phyloP scores from a whole-genome alignment of 2,329 filamentous ascomycete genomes.

The Ophiocordyceps australis region DNA sequence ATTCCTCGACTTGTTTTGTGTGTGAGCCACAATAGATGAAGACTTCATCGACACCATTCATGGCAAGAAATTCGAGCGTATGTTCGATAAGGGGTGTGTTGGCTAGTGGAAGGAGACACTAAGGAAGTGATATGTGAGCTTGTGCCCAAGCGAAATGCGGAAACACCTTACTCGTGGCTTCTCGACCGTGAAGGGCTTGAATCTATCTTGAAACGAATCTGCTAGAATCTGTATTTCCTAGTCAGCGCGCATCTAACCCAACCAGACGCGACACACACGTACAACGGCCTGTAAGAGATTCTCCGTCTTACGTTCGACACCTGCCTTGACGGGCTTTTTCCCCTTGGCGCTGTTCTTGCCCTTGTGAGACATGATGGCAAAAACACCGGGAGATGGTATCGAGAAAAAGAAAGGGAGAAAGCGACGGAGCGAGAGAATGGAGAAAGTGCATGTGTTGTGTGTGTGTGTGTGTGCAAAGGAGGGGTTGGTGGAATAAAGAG shows the following conservation, averaged over 20 bases:
- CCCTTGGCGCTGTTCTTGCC: slow-evolving; percentile 24
- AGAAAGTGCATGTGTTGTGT: neutral
- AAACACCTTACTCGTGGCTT: slow-evolving; percentile 75
- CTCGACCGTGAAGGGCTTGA: slow-evolving; percentile 76
- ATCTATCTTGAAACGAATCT: slow-evolving; percentile 87
- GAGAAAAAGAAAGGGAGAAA: slow-evolving; percentile 1
- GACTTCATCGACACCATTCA: slow-evolving; percentile 87
- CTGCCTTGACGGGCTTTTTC: slow-evolving; percentile 32
- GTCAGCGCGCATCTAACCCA: slow-evolving; percentile 8
- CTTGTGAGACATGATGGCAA: slow-evolving; percentile 24
- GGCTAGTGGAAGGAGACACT: slow-evolving; percentile 86
- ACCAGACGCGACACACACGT: slow-evolving; percentile 16
- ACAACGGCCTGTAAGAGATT: slow-evolving; percentile 40
- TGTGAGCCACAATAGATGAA: slow-evolving; percentile 85
- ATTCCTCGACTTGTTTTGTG: slow-evolving; percentile 70
- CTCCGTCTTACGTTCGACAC: slow-evolving; percentile 35
- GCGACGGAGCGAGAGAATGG: neutral
- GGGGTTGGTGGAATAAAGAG: slow-evolving; percentile 1
- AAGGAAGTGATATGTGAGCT: neutral
- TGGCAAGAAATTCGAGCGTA: slow-evolving; percentile 87
- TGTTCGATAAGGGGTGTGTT: slow-evolving; percentile 96
- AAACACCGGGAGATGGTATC: slow-evolving; percentile 1
- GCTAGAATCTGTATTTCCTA: slow-evolving; percentile 49
- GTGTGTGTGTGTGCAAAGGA: neutral
- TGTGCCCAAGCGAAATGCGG: neutral